These are phyloP conservation scores for Cryptococcus sp. DNA, from an alignment of 1,284 basidiomycete species.

Conservation along the genomic window DNA sequence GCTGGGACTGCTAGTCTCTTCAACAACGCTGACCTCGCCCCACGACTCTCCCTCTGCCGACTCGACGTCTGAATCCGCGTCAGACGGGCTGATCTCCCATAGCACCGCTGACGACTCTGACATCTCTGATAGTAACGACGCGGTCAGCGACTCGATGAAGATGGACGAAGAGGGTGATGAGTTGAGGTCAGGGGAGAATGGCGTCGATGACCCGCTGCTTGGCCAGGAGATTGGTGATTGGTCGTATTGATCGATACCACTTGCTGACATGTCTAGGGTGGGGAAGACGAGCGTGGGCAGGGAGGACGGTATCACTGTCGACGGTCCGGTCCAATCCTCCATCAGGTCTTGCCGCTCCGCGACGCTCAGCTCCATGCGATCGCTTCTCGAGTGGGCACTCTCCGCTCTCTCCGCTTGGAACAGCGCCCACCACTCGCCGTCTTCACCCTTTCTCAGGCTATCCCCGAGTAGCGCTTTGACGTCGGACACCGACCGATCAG, in stretches of 20 bases:
- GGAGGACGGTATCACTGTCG: background rate
- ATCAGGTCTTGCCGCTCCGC: slow-evolving; percentile 26
- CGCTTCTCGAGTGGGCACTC: slow-evolving; percentile 1
- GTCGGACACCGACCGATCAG: slow-evolving; percentile 30
- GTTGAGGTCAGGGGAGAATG: background rate
- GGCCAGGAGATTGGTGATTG: slow-evolving; percentile 2
- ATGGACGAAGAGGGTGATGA: slow-evolving; percentile 4
- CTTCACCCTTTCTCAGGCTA: slow-evolving; percentile 20
- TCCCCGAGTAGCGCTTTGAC: slow-evolving; percentile 37
- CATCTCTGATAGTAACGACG: slow-evolving; percentile 13
- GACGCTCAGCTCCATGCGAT: slow-evolving; percentile 13
- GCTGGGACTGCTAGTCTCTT: slow-evolving; percentile 5
- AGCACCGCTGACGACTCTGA: slow-evolving; percentile 4
- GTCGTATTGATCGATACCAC: slow-evolving; percentile 2
- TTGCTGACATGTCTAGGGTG: slow-evolving; percentile 27
- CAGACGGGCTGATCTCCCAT: slow-evolving; percentile 22
- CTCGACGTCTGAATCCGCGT: slow-evolving; percentile 35
- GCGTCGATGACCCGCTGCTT: background rate
- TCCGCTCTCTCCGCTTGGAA: slow-evolving; percentile 5
- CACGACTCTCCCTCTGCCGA: slow-evolving; percentile 19
- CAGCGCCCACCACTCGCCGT: slow-evolving; percentile 35
- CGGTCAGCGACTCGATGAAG: slow-evolving; percentile 6
- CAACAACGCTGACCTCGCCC: slow-evolving; percentile 2
- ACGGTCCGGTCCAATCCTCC: slow-evolving; percentile 22
- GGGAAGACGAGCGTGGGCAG: slow-evolving; percentile 32